Base-by-base conservation (phyloP, 2,329 filamentous ascomycete genomes). In the Thyridium curvatum region DNA sequence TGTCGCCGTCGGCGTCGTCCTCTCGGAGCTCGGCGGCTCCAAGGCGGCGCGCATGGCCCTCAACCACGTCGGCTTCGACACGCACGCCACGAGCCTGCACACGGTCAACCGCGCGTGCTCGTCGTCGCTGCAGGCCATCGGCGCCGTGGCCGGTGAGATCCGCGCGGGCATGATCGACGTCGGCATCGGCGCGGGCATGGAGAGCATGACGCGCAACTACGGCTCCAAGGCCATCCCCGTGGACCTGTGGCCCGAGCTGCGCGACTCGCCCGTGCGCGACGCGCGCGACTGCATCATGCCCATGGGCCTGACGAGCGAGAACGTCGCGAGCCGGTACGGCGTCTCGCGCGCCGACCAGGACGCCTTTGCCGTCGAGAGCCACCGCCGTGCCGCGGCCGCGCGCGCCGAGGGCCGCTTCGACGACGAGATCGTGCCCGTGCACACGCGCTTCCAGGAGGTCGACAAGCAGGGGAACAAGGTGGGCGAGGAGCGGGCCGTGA, bases 191-290 rank as follows among this genome's bases (percentile, higher is more conserved):
- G 90, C 86, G 2, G 90, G 90, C 21, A 95, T 94, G 86, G 90
- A 96, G 74, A 91, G 84, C 65, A 96, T 96, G 90, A 94, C 87
- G 46, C 69, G 84, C 48, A 95, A 95, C 65, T 96, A 96, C 62
- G 89, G 82, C 37, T 79, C 71, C 18, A 71, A 80, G 41, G 90
- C 90, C n/a, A 93, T 96, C 32, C 90, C 90, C 0, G 82, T 80
- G 1, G 77, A 88, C 46, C 63, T 88, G 10, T 95, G 88, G 87
- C 80, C 84, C 0, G 80, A 75, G 37, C 65, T 95, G 44, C 77
- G 69, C 51, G 74, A 83, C 2, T 80, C 74, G 4, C 62, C 65
- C 2, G 72, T 75, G 9, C 72, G 83, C 53, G 82, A 94, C 46
- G 85, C 86, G 4, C 68, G 75, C 32, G 90, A 95, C 58, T 95